Conservation (phyloP, 2,329 filamentous ascomycete genomes). For the Xylaria sp. region DNA sequence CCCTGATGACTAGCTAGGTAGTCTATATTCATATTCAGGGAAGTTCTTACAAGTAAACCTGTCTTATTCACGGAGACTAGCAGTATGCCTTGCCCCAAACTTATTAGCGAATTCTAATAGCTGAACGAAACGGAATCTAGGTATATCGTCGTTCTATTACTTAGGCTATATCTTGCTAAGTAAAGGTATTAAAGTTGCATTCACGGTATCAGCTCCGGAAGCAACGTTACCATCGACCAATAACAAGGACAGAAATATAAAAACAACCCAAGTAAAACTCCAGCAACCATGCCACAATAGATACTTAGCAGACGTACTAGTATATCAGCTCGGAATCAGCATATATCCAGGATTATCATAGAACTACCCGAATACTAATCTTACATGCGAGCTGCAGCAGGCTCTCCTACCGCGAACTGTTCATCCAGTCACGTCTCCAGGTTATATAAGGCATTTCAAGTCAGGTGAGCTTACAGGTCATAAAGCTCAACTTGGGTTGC, state of each 20-base stretch:
- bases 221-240: slow-evolving; percentile 18
- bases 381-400: not conserved
- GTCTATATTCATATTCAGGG: not conserved
- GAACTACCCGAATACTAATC: not conserved
- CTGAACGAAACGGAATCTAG: not conserved
- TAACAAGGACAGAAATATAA: slow-evolving; percentile 7
- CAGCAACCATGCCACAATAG: not conserved
- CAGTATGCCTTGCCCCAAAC: not conserved
- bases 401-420: not conserved
- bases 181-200: slow-evolving; percentile 17
- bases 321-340: not conserved
- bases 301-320: slow-evolving; percentile 7
- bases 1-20: not conserved
- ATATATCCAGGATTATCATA: not conserved
- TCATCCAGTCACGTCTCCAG: not conserved
- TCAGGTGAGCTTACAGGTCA: not conserved
- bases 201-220: slow-evolving; percentile 24
- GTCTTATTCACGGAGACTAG: not conserved
- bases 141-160: slow-evolving; percentile 5
- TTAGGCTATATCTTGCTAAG: slow-evolving; percentile 27
- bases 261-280: not conserved
- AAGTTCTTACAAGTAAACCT: not conserved
- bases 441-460: not conserved
- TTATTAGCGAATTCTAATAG: not conserved
- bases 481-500: not conserved